phyloP scores from a whole-genome alignment of 1,139 yeast species.

The Meyerozyma carpophila region DNA sequence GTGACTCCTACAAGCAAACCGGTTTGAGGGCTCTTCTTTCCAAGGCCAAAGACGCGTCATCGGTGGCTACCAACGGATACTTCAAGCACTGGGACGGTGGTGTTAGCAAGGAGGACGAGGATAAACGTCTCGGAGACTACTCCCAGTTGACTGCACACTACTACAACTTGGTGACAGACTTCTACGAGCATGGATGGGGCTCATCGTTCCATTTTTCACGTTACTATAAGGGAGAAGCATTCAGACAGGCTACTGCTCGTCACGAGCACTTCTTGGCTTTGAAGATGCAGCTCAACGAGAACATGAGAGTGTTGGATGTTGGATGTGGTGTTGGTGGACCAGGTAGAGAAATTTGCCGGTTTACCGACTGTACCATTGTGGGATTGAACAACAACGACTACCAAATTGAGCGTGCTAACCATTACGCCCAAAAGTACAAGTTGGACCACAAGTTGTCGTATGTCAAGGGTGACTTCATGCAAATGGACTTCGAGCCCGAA shows the following conservation, averaged over 20 bases:
- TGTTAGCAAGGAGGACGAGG: constrained; percentile 71
- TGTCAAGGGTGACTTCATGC: constrained; percentile 98
- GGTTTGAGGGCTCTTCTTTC: constrained; percentile 75
- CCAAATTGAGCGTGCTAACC: constrained; percentile 88
- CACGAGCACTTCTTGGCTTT: constrained; percentile 94
- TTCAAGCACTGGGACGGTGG: constrained; percentile 96
- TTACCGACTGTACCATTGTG: constrained; percentile 80
- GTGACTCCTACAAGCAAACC: constrained; percentile 57
- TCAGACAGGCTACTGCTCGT: constrained; percentile 92
- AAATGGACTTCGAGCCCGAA: constrained; percentile 90
- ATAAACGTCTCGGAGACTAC: constrained; percentile 75
- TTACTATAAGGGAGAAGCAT: constrained; percentile 89
- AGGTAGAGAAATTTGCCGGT: constrained; percentile 90
- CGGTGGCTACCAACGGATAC: constrained; percentile 82
- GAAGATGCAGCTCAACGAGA: constrained; percentile 73
- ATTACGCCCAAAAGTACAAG: constrained; percentile 64
- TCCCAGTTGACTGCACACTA: constrained; percentile 90
- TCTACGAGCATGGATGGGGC: constrained; percentile 98
- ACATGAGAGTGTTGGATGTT: constrained; percentile 89
- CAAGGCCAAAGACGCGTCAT: constrained; percentile 74
- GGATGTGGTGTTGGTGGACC: constrained; percentile 99
- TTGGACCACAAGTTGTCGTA: constrained; percentile 72
- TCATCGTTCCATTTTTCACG: constrained; percentile 97
- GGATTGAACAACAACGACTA: constrained; percentile 97
- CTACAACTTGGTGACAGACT: constrained; percentile 94